Evolutionary conservation across 23 red algal species (phyloP), one percentile per base, ranked within the genome.

Genomic region (Gracilariopsis chorda): DNA sequence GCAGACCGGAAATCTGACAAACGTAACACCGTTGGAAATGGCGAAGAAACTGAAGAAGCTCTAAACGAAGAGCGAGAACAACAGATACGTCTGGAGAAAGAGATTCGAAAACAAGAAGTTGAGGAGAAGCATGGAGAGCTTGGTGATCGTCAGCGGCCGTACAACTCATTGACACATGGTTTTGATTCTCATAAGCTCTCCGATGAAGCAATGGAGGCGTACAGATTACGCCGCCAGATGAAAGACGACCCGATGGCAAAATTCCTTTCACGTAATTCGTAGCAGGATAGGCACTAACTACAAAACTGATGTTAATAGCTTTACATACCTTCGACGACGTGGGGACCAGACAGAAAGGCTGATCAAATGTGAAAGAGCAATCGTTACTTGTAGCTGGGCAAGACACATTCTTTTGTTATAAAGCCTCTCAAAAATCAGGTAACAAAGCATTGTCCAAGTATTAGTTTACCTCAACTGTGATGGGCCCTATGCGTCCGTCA

Each of bases 161-260:
- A 89, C 12, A 76, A 77, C 55, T 77, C 65, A 2, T 10, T 14
- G 11, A 24, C 8, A 69, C 60, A 36, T 72, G 82, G 67, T 24
- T 8, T 12, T 3, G 63, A 37, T 62, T 23, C 13, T 52, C 43
- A 55, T 0, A 65, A 64, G 60, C 47, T 89, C 43, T 78, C 84
- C 36, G 69, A 89, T 43, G 69, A 61, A 61, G 84, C 33, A 27
- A 75, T 77, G 64, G 84, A 89, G 59, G 84, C 84, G 11, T 89
- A 89, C 37, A 61, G 58, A 51, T 48, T 89, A 37, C 65, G 84
- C n/a, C 68, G 63, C 29, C 84, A 89, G 7, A 78, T 78, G 69
- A 63, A 34, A 25, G 84, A 89, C 34, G 84, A 89, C 49, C 84
- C 84, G 2, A 89, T 89, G 84, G 69, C 44, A 11, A 77, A 73